Percentiles rank a stretch among this genome's conserved stretches.
These are phyloP conservation scores for Setomelanomma holmii DNA, from an alignment of 2,329 filamentous ascomycete species.

Conservation along the genomic window DNA sequence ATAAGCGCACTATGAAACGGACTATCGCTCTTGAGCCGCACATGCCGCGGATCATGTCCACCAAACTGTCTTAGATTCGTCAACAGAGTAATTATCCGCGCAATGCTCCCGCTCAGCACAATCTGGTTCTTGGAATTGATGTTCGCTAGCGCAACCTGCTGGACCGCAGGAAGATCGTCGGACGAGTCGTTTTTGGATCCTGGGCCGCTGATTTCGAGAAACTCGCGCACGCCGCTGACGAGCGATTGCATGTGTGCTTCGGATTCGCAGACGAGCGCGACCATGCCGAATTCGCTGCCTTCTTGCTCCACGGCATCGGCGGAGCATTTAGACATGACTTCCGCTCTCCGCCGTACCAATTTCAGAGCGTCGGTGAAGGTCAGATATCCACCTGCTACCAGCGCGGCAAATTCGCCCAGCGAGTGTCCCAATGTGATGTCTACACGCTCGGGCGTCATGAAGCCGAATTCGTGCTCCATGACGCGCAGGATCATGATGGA, in stretches of 20 bases:
- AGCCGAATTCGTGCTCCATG: slow-evolving; percentile 83
- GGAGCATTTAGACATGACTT: slow-evolving; percentile 83
- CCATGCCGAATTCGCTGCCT: slow-evolving; percentile 90
- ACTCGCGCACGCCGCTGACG: slow-evolving; percentile 77
- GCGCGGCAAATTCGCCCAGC: slow-evolving; percentile 88
- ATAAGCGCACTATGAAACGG: slow-evolving; percentile 94
- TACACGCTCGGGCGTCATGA: slow-evolving; percentile 72
- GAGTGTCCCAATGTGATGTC: slow-evolving; percentile 90
- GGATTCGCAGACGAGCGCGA: slow-evolving; percentile 83
- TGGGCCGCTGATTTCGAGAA: slow-evolving; percentile 73
- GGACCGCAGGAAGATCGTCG: slow-evolving; percentile 74
- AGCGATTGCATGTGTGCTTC: slow-evolving; percentile 74
- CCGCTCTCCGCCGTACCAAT: slow-evolving; percentile 78
- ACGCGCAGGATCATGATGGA: slow-evolving; percentile 89
- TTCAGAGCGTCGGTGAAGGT: slow-evolving; percentile 77
- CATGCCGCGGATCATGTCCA: slow-evolving; percentile 88
- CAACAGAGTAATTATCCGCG: slow-evolving; percentile 79
- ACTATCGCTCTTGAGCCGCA: slow-evolving; percentile 83
- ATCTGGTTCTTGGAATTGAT: slow-evolving; percentile 97
- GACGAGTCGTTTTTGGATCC: slow-evolving; percentile 72
- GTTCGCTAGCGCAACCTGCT: slow-evolving; percentile 90
- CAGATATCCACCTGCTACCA: slow-evolving; percentile 84
- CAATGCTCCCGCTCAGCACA: slow-evolving; percentile 86
- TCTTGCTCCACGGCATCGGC: slow-evolving; percentile 68
- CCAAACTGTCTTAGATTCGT: slow-evolving; percentile 87